Percentiles rank a stretch among this genome's conserved stretches.
Conservation (phyloP, 148 eudicot species). For the Cornus florida region DNA sequence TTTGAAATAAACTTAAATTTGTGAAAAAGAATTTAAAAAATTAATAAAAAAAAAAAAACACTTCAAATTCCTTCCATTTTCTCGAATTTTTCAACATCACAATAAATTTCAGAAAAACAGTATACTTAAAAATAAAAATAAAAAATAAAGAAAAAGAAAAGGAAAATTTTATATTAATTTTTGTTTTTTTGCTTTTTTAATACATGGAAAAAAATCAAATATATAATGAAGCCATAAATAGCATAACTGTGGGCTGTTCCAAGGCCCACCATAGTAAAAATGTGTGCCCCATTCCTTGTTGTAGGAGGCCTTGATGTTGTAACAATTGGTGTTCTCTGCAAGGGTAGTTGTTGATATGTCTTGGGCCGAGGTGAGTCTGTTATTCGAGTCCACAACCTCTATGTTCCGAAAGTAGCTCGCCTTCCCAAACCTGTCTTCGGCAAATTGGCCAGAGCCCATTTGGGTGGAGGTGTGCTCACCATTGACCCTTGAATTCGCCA, state of each 20-base stretch:
- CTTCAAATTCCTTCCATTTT: too few relatives aligned
- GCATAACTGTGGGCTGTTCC: conserved; percentile 51
- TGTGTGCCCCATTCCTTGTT: conserved; percentile 79
- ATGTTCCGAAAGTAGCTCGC: conserved; percentile 87
- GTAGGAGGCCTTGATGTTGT: conserved; percentile 68
- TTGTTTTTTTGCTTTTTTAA: too few relatives aligned
- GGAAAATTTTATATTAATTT: too few relatives aligned
- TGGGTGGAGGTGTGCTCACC: conserved; percentile 78
- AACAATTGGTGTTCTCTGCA: conserved; percentile 85
- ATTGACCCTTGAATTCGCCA: conserved; percentile 69
- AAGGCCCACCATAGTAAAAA: conserved; percentile 97
- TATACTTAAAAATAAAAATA: too few relatives aligned
- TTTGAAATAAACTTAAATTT: too few relatives aligned
- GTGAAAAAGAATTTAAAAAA: too few relatives aligned
- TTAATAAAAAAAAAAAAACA: too few relatives aligned
- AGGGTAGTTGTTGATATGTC: conserved; percentile 60
- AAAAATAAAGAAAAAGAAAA: too few relatives aligned
- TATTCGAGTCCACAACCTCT: conserved; percentile 84
- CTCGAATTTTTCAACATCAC: too few relatives aligned
- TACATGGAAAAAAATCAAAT: too few relatives aligned
- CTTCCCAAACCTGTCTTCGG: conserved; percentile 72
- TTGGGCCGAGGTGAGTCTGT: conserved; percentile 63
- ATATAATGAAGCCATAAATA: too few relatives aligned
- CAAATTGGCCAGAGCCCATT: conserved; percentile 97
- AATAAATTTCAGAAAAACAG: too few relatives aligned